Evolutionary conservation across 2,329 filamentous ascomycete genomes (phyloP), one percentile per base, ranked within the genome.

Genomic region (Hymenoscyphus linearis): DNA sequence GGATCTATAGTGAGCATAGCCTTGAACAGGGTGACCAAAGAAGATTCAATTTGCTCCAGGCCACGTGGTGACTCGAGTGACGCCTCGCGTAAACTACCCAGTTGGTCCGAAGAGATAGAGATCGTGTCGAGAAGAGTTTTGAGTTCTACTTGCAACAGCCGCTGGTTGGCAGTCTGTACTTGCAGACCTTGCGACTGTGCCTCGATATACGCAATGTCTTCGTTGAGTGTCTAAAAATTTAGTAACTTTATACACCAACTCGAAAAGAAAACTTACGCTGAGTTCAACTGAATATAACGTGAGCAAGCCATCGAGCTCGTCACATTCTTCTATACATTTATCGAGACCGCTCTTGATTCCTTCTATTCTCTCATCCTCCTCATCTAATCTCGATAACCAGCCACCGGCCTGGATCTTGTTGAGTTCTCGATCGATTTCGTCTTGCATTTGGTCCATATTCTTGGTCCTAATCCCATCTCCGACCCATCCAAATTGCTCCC

Each of bases 181-280:
- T 99, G 95, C 54, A 99, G 79, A 79, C 95, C 95, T 76, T 99
- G 93, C 6, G 91, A 93, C 75, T 99, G 95, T 1, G 95, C 92
- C 77, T 99, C 95, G 66, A 99, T 98, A 73, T 96, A 98, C 3
- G 92, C 88, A 68, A 99, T 96, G 70, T 99, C 95, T 56, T 98
- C 93, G 60, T 93, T 92, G 34, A 99, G 81, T 55, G 93, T 98
- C 89, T 96, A 71, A 26, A 53, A 13, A 52, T 62, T 72, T 58
- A 72, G 68, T 52, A 57, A 52, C 12, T 40, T 37, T 25, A 44
- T 27, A 63, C 22, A 22, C 37, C 14, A 7, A 10, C 16, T 12
- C 22, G 31, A 26, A 22, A 40, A 40, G 50, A 25, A 35, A 18
- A 76, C 88, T 79, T 82, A 93, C 90, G 69, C 91, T 91, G 64